These are phyloP conservation scores for Fusarium domesticum DNA, from an alignment of 2,329 filamentous ascomycete genomes.

Conservation along the genomic window DNA sequence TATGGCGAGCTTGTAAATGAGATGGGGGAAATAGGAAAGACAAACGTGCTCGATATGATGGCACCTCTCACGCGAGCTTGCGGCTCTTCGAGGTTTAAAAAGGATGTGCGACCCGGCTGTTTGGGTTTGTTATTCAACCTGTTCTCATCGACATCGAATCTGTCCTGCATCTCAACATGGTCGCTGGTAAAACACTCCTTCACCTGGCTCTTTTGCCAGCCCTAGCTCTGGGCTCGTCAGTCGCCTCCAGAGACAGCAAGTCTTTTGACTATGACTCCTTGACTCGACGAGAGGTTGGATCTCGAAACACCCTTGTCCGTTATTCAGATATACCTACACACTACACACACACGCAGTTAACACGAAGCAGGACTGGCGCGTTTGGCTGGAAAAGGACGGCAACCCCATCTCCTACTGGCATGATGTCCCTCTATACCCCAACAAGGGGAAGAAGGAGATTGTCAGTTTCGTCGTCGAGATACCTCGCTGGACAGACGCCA, in stretches of 20 bases:
- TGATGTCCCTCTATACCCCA: constrained; percentile 40
- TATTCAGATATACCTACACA: rapidly evolving
- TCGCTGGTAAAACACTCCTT: constrained; percentile 14
- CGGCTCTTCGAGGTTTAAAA: background rate
- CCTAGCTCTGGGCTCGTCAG: constrained; percentile 13
- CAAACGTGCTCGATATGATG: too few relatives aligned
- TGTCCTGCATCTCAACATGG: constrained; percentile 10
- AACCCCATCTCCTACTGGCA: constrained; percentile 42
- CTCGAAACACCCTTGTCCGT: constrained; percentile 37
- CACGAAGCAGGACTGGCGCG: constrained; percentile 36
- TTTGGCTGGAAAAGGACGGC: constrained; percentile 40
- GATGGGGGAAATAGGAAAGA: background rate
- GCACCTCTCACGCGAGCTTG: background rate
- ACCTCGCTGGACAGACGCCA: constrained; percentile 41
- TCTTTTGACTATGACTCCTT: constrained; percentile 31
- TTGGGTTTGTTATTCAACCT: background rate
- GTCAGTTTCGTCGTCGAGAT: constrained; percentile 43
- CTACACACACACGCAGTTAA: background rate
- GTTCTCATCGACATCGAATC: background rate
- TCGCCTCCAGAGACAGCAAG: constrained; percentile 7
- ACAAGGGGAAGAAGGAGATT: constrained; percentile 32
- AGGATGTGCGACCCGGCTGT: background rate
- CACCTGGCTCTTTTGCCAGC: constrained; percentile 20
- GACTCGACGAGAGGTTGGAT: constrained; percentile 36
- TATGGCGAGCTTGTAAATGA: too few relatives aligned